Evolutionary conservation across 2,329 filamentous ascomycete species (phyloP), one percentile per base, ranked within the genome.

Genomic region (Tolypocladium album): DNA sequence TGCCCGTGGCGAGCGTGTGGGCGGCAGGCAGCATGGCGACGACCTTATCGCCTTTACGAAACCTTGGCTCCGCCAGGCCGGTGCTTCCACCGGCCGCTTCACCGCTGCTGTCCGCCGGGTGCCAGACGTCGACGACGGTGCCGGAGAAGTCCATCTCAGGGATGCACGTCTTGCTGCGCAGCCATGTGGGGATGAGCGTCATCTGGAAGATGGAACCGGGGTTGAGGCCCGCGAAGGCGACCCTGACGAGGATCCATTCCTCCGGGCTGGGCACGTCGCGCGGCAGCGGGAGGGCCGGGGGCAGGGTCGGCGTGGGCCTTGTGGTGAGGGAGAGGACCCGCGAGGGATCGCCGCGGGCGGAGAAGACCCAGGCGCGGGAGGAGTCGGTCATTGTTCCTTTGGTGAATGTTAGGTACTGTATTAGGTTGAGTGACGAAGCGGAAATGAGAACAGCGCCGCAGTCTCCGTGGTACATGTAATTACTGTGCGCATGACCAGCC

Each of bases 131-230:
- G 1, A 71, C 64, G 9, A 79, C 68, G 5, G 69, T 71, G 9
- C 78, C 78, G 1, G 74, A 73, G 43, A 79, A 74, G 60, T 80
- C 77, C 63, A 76, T 71, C 20, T 78, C 77, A 7, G 77, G 76
- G 1, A 75, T 71, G 53, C 60, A 76, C 5, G 61, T 69, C 57
- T 63, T 66, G 63, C 64, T 65, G 63, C 78, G 74, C 62, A 70
- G 69, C 55, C 72, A 70, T 59, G 64, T 69, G 58, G 77, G 76
- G 42, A 78, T 62, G 5, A 78, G 67, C n/a, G 70, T 68, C 69
- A 78, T 74, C 22, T 75, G 70, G 55, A 76, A 72, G 42, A 73
- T 71, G 59, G 75, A 74, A 39, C 76, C 76, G 5, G 76, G 75
- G 61, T 79, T 80, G 60, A 81, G 75, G 17, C 74, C 76, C 4